Base-by-base conservation (phyloP, 768 basidiomycete species). In the Hebeloma cylindrosporum region DNA sequence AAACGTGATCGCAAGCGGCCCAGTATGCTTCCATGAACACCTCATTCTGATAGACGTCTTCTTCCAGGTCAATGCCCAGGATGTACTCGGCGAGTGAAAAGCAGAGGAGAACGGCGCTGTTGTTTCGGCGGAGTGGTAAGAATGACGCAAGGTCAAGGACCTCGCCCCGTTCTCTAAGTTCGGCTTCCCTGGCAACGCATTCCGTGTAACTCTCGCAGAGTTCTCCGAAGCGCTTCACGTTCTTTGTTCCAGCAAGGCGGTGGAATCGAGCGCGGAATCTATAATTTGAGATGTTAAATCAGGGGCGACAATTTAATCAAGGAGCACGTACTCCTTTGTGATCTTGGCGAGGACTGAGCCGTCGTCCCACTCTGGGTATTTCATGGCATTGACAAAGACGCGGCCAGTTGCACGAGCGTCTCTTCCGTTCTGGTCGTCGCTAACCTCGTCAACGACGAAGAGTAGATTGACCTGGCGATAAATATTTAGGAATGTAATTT, bases 381-480 rank as follows among this genome's bases (percentile, higher is more conserved):
- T 67, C 71, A 85, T 71, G 8, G 75, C 75, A 44, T 76, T 71
- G 37, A 79, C 62, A 50, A 78, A 77, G 17, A 74, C 67, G 35
- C 73, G 66, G 13, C 79, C 78, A 21, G 78, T 82, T 18, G 64
- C 65, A 31, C 68, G 68, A 29, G 80, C 83, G 36, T 77, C 82
- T 42, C 64, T 62, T 20, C 75, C 77, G 56, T 66, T 73, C 59
- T 83, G 83, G 45, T 83, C 81, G 51, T 84, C 82, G 59, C 79
- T 83, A 41, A 82, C 71, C 61, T 85, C 83, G 60, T 85, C 84
- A 37, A 83, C 70, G 46, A 80, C 77, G 64, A 82, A 85, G 21
- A 85, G 72, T 9, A 80, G 64, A 54, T 84, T 82, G 47, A 82
- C 68, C 75, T 75, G 30, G 28, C 23, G 34, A 29, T 9, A 23